Evolutionary conservation across 148 eudicot genomes (phyloP).

Genomic region (Cornus controversa): DNA sequence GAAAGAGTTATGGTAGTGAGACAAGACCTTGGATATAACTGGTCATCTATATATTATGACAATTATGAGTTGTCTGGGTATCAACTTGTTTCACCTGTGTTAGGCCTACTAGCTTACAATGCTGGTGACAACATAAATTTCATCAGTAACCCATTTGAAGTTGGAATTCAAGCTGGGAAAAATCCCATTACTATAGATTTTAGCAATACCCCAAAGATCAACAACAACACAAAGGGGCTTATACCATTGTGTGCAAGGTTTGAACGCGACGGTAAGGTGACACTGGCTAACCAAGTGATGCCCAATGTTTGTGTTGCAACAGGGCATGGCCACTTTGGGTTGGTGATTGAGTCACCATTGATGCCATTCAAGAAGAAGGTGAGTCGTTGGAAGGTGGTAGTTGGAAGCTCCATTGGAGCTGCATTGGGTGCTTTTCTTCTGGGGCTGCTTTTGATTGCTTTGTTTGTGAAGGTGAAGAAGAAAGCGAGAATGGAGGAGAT

Average conservation of each 20-base stretch:
- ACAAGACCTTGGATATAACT: constrained; percentile 59
- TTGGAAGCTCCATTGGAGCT: constrained; percentile 79
- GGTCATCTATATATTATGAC: constrained; percentile 56
- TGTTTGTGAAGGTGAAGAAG: constrained; percentile 85
- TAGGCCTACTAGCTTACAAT: constrained; percentile 78
- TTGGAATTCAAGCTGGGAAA: constrained; percentile 41
- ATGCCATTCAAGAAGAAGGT: constrained; percentile 29
- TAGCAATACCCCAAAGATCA: constrained; percentile 23
- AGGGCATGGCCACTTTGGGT: constrained; percentile 65
- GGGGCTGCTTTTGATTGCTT: constrained; percentile 66
- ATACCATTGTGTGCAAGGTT: constrained; percentile 76
- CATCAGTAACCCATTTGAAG: constrained; percentile 53
- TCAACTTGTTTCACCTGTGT: constrained; percentile 64
- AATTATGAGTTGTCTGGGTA: constrained; percentile 58
- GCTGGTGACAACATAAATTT: constrained; percentile 43
- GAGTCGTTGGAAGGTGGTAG: constrained; percentile 63
- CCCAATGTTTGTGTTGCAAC: constrained; percentile 53
- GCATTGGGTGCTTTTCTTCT: constrained; percentile 71
- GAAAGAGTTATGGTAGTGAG: constrained; percentile 63
- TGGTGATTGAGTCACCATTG: constrained; percentile 53
- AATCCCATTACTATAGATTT: constrained; percentile 63
- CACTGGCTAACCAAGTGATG: constrained; percentile 45
- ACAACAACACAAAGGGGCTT: constrained; percentile 22
- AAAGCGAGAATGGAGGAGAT: constrained; percentile 72
- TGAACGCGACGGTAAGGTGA: constrained; percentile 48